A percentile compares a stretch with the other conserved stretches of the same genome.
Conservation (phyloP, 805 yeast species). For the Grigorovia jiainica region DNA sequence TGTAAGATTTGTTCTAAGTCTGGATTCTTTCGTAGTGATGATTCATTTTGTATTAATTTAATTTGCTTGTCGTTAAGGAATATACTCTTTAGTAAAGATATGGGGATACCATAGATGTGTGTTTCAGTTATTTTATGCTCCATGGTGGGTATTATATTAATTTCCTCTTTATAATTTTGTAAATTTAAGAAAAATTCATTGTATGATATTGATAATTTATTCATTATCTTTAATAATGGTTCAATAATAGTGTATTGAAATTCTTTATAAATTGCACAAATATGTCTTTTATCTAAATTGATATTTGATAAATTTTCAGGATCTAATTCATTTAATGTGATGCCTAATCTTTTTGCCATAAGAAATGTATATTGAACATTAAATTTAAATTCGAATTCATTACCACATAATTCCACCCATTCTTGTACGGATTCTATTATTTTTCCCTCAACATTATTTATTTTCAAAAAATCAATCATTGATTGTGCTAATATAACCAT, state of each 20-base stretch:
- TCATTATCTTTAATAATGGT: conserved; percentile 53
- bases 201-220: conserved; percentile 61
- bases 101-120: too few species aligned
- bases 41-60: neutral
- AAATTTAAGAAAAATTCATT: conserved; percentile 66
- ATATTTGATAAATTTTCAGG: conserved; percentile 7
- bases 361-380: conserved; percentile 46
- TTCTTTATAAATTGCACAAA: conserved; percentile 9
- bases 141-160: conserved; percentile 7
- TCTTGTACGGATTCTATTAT: conserved; percentile 28
- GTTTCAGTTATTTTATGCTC: too few species aligned
- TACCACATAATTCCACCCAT: conserved; percentile 51
- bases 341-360: conserved; percentile 63
- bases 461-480: conserved; percentile 58
- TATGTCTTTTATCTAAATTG: conserved; percentile 5
- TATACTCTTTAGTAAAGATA: too few species aligned
- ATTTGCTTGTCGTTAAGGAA: too few species aligned
- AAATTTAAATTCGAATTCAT: conserved; percentile 55
- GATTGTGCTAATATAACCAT: conserved; percentile 76
- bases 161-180: conserved; percentile 39
- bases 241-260: conserved; percentile 34
- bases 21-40: conserved; percentile 12
- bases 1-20: conserved; percentile 32
- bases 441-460: conserved; percentile 29
- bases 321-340: conserved; percentile 26